Evolutionary conservation across 306 rosid genomes (phyloP).

Genomic region (Begonia masoniana): DNA sequence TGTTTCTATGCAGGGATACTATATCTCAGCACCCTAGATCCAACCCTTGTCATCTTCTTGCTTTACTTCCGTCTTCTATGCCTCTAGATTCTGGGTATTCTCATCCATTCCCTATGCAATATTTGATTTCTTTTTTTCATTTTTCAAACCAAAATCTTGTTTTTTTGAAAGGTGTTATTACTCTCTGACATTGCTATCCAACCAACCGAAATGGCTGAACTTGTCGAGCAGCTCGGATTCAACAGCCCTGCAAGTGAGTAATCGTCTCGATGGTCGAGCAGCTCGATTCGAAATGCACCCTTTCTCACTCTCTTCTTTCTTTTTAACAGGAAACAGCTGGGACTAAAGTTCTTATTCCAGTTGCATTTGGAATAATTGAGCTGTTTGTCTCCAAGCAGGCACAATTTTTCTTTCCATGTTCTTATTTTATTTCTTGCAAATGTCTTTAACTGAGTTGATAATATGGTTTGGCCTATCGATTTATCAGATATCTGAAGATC

Average conservation of each 20-base stretch:
- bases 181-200: constrained; percentile 53
- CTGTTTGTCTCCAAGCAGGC: constrained; percentile 65
- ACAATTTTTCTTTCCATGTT: neutral
- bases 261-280: neutral
- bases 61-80: constrained; percentile 44
- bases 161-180: constrained; percentile 45
- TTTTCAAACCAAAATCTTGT: neutral
- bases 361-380: constrained; percentile 64
- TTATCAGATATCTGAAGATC: constrained; percentile 59
- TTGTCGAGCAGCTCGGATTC: constrained; percentile 35
- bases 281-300: neutral
- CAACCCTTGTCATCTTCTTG: constrained; percentile 54
- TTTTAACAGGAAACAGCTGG: constrained; percentile 54
- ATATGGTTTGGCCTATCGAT: no score
- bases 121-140: neutral
- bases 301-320: neutral
- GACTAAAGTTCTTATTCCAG: constrained; percentile 66
- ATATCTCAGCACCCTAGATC: constrained; percentile 47
- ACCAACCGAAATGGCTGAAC: constrained; percentile 65
- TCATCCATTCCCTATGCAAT: neutral
- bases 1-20: constrained; percentile 58
- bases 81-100: constrained; percentile 62
- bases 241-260: constrained; percentile 33
- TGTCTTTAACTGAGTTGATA: no score
- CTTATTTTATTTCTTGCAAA: no score